Conservation (phyloP, 768 basidiomycete species). For the Trametes gibbosa region DNA sequence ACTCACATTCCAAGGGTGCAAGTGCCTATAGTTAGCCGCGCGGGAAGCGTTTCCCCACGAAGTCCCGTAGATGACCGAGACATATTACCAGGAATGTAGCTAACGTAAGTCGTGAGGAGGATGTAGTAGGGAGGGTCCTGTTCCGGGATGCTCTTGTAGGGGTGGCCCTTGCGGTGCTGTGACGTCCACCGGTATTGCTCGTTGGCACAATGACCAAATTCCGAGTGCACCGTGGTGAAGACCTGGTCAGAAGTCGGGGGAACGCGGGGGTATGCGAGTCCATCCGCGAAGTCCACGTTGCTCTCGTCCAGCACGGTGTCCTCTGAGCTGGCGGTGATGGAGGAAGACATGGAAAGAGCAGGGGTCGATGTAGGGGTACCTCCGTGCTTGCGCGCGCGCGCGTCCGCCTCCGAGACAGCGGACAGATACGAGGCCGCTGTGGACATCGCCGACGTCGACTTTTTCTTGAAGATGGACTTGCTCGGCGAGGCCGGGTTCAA, state of each 20-base stretch:
- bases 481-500: constrained; percentile 49
- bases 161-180: constrained; percentile 49
- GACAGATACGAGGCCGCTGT: constrained; percentile 60
- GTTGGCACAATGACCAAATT: constrained; percentile 90
- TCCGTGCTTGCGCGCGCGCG: constrained; percentile 53
- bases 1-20: constrained; percentile 82
- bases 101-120: constrained; percentile 86
- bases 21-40: constrained; percentile 68
- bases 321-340: constrained; percentile 64
- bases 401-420: constrained; percentile 64
- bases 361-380: constrained; percentile 61
- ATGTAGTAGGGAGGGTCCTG: constrained; percentile 93
- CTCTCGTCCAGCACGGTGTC: constrained; percentile 61
- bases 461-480: constrained; percentile 59
- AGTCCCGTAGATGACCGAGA: constrained; percentile 92
- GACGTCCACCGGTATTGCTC: constrained; percentile 69
- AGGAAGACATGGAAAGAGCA: constrained; percentile 72
- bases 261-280: constrained; percentile 56
- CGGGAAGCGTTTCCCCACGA: constrained; percentile 84
- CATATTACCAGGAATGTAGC: constrained; percentile 90
- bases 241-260: constrained; percentile 81
- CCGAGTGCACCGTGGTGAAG: constrained; percentile 78
- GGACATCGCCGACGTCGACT: constrained; percentile 39
- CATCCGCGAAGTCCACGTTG: constrained; percentile 43
- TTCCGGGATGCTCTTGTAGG: constrained; percentile 55